Evolutionary conservation across 139 green algal genomes (phyloP), one percentile per base, ranked within the genome.

Genomic region (Pycnococcus provasolii): DNA sequence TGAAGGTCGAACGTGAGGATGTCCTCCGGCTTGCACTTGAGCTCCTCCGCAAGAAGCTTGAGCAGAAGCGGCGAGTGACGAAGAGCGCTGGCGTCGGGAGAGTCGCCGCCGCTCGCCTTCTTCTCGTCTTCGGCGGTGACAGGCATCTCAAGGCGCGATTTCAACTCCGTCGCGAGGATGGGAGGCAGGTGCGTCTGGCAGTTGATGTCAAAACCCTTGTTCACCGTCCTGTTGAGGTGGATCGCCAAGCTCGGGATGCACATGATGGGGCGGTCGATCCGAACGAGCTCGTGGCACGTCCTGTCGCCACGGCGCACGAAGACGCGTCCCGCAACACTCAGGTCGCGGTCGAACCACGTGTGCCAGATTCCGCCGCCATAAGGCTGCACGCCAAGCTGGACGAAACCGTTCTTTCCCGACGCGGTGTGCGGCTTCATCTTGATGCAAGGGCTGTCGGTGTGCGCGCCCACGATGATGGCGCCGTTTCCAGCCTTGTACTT

Each of bases 1-100:
- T 95, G 85, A n/a, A 98, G 80, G 70, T 98, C 92, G 74, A 98
- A 94, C 68, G 96, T 91, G 1, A 91, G 79, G 61, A 98, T 96
- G 51, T 89, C 86, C 3, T 74, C 71, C 0, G 80, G 26, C 4
- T 57, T 59, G 62, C 79, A 86, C 7, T 74, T 67, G 37, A 93
- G 70, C 70, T 94, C 76, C n/a, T 83, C 42, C 0, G 91, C 87
- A 15, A 97, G 50, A 43, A 91, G 53, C 43, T 83, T 51, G 66
- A 96, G 75, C 62, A 96, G 79, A 57, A 81, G 44, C 2, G 81
- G 66, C 68, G 91, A 83, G 68, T 96, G 90, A 58, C 76, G 51
- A 6, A 44, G 48, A 11, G 9, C 44, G 9, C 42, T 75, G 40
- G 1, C 48, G 45, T 58, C 62, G 26, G 1, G 44, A 52, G 2